A percentile compares a stretch with the other conserved stretches of the same genome.
These are phyloP conservation scores for Agaricus sinodeliciosus DNA, from an alignment of 768 basidiomycete genomes.

Conservation along the genomic window DNA sequence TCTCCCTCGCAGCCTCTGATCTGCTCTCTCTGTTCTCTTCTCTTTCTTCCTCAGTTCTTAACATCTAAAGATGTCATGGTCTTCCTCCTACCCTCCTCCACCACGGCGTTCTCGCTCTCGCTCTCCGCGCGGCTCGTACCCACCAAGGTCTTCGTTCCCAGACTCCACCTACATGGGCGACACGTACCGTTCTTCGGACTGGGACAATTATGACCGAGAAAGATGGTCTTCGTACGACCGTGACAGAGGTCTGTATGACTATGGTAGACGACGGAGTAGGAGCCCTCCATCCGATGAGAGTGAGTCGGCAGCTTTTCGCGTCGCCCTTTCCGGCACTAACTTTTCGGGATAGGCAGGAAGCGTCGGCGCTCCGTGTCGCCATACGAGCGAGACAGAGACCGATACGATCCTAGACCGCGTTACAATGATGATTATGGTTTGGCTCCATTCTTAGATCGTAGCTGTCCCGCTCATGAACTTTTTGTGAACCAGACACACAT, in stretches of 20 bases:
- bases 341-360: slow-evolving; percentile 51
- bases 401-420: slow-evolving; percentile 78
- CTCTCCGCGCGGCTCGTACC: slow-evolving; percentile 59
- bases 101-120: slow-evolving; percentile 80
- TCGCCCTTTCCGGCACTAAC: slow-evolving; percentile 9
- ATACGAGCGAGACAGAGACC: slow-evolving; percentile 77
- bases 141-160: slow-evolving; percentile 47
- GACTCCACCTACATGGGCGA: slow-evolving; percentile 51
- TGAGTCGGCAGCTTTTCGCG: slow-evolving; percentile 18
- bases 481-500: slow-evolving; percentile 45
- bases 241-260: slow-evolving; percentile 64
- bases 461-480: slow-evolving; percentile 9
- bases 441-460: slow-evolving; percentile 14
- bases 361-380: slow-evolving; percentile 77
- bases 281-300: slow-evolving; percentile 71
- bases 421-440: slow-evolving; percentile 81
- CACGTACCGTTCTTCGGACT: slow-evolving; percentile 52
- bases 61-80: slow-evolving; percentile 68
- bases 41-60: slow-evolving; percentile 51
- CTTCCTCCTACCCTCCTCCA: slow-evolving; percentile 65
- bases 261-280: slow-evolving; percentile 66
- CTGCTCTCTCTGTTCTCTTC: slow-evolving; percentile 49
- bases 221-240: slow-evolving; percentile 63
- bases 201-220: slow-evolving; percentile 72
- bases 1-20: slow-evolving; percentile 70